Percentiles rank a stretch among this genome's conserved stretches.
These are phyloP conservation scores for Trametes coccinea DNA, from an alignment of 768 basidiomycete genomes.

Conservation along the genomic window DNA sequence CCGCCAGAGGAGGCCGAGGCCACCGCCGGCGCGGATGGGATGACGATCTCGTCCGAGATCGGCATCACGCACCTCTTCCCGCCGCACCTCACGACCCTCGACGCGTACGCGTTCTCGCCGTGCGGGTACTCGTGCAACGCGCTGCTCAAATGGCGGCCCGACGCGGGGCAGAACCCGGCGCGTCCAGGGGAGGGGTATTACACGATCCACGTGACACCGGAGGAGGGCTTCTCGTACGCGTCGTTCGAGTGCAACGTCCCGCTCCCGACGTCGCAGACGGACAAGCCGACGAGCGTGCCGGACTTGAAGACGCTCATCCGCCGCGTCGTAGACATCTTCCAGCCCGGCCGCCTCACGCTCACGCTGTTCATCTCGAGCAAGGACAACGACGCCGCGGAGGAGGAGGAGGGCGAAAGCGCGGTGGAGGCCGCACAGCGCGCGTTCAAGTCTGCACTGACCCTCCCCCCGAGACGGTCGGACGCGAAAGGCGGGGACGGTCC, in stretches of 20 bases:
- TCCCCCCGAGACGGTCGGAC: conserved; percentile 24
- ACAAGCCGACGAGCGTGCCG: conserved; percentile 49
- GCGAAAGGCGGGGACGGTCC: neutral
- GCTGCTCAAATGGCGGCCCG: conserved; percentile 65
- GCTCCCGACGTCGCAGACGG: conserved; percentile 42
- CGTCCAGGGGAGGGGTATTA: conserved; percentile 83
- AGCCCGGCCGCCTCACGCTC: conserved; percentile 80
- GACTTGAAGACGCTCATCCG: conserved; percentile 80
- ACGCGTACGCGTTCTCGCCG: conserved; percentile 91
- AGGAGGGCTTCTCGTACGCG: conserved; percentile 97
- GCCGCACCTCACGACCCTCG: conserved; percentile 72
- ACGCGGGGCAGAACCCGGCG: conserved; percentile 30
- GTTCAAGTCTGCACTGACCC: conserved; percentile 64
- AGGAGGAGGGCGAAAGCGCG: conserved; percentile 53
- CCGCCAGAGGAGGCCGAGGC: conserved; percentile 39
- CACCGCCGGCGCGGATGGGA: conserved; percentile 41
- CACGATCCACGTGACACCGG: conserved; percentile 98
- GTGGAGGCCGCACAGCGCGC: conserved; percentile 74
- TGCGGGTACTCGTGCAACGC: conserved; percentile 98
- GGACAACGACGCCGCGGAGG: conserved; percentile 43
- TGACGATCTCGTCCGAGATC: conserved; percentile 63
- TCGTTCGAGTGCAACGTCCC: conserved; percentile 99
- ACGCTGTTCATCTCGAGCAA: conserved; percentile 87
- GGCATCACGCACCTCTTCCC: conserved; percentile 87
- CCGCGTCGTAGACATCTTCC: conserved; percentile 91